A percentile compares a stretch with the other conserved stretches of the same genome.
These are phyloP conservation scores for Mycena latifolia DNA, from an alignment of 768 basidiomycete genomes.

Conservation along the genomic window DNA sequence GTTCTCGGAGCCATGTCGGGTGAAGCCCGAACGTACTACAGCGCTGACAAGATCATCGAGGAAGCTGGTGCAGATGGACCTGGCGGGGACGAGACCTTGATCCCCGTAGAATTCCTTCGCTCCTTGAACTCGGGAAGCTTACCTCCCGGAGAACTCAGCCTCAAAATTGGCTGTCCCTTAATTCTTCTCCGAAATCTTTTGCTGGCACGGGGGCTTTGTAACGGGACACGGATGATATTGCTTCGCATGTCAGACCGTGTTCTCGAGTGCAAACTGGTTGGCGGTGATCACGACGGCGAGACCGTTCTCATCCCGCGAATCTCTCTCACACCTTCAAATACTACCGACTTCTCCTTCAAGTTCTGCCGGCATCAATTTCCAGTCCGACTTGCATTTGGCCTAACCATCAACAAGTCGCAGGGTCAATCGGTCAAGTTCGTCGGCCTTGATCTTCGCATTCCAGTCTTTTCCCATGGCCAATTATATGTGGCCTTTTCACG, in stretches of 20 bases:
- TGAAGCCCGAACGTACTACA: constrained; percentile 11
- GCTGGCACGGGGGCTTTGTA: constrained; percentile 50
- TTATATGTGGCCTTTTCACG: constrained; percentile 1
- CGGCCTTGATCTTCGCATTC: constrained; percentile 1
- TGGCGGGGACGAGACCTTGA: constrained; percentile 38
- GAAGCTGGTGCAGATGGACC: constrained; percentile 37
- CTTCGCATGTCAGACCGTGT: constrained; percentile 42
- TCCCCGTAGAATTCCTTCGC: constrained; percentile 54
- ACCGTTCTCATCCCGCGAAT: constrained; percentile 55
- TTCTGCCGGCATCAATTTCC: constrained; percentile 56
- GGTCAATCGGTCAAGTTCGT: constrained; percentile 4
- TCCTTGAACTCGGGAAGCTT: constrained; percentile 50
- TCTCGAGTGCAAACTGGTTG: constrained; percentile 49
- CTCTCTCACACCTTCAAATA: constrained; percentile 43
- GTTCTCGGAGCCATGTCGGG: constrained; percentile 44
- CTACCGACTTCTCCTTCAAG: constrained; percentile 42
- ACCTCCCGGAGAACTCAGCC: constrained; percentile 51
- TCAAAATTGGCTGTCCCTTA: constrained; percentile 50
- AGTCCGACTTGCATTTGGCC: constrained; percentile 57
- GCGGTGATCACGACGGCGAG: constrained; percentile 51
- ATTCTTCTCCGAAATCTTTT: constrained; percentile 60
- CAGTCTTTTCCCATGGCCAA: constrained; percentile 6
- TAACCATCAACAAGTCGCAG: constrained; percentile 61
- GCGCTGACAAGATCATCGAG: constrained; percentile 35
- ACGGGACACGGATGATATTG: constrained; percentile 51